These are phyloP conservation scores for Russula sp. DNA, from an alignment of 768 basidiomycete genomes.

Conservation along the genomic window DNA sequence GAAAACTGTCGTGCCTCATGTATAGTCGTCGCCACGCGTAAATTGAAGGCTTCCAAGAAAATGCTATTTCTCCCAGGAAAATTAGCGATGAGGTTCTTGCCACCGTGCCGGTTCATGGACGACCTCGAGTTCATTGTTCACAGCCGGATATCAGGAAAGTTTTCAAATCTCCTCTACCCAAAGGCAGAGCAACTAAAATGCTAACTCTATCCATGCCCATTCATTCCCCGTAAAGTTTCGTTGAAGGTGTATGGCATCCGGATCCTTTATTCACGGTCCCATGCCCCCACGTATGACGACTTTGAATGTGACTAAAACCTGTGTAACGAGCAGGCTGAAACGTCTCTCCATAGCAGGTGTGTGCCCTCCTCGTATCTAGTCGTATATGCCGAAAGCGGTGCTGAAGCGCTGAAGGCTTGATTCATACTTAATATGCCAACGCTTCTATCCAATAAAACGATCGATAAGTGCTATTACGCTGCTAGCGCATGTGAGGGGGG, in stretches of 20 bases:
- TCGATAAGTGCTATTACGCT: conserved; percentile 30
- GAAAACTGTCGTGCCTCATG: neutral
- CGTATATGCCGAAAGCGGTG: conserved; percentile 26
- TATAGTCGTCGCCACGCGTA: neutral
- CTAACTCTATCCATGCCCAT: neutral
- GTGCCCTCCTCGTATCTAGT: conserved; percentile 32
- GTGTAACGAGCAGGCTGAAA: too few relatives aligned
- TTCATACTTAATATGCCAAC: conserved; percentile 35
- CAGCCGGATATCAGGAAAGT: neutral
- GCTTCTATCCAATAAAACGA: conserved; percentile 39
- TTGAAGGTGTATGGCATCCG: neutral
- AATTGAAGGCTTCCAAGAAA: neutral
- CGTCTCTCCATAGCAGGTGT: too few relatives aligned
- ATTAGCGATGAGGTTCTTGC: neutral
- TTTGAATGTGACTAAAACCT: too few relatives aligned
- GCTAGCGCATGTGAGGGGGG: conserved; percentile 42
- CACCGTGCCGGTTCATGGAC: neutral
- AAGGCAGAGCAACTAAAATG: neutral
- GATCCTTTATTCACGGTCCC: too few relatives aligned
- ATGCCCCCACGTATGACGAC: too few relatives aligned
- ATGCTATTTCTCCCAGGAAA: neutral
- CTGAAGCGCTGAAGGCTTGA: too few relatives aligned
- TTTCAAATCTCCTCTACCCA: neutral
- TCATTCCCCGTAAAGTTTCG: neutral
- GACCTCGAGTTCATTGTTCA: too few relatives aligned